Base-by-base conservation (phyloP, 1,139 yeast genomes). In the Taphrina communis region DNA sequence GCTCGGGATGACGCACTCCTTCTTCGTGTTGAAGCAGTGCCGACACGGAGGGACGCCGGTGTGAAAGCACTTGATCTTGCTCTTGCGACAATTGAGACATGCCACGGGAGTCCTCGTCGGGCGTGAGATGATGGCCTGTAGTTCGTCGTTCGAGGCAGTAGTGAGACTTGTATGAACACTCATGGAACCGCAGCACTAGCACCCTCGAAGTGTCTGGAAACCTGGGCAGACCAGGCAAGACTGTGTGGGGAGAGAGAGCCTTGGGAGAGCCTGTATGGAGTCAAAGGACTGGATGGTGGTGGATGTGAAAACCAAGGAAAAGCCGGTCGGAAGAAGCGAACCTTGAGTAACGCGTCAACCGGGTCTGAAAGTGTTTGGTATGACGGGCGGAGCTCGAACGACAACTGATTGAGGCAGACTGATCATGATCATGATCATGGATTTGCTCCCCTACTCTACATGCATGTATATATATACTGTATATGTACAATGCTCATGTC, bases 31-130 rank as follows among this genome's bases (percentile, higher is more conserved):
- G 25, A 42, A 58, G 61, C 67, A 63, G 55, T 63, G 67, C 35
- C 67, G 60, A 55, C 67, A 63, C n/a, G 67, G 67, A 19, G 67
- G 61, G 6, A 55, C 36, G n/a, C 67, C 67, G 1, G 61, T 38
- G 53, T 63, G 67, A 31, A 50, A 55, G 56, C 67, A 63, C 48
- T 63, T 63, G 53, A 63, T 63, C 55, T 63, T 63, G 36, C 55
- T 42, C 14, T 46, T 53, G 61, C 67, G 67, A 41, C 67, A 63
- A 14, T 44, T 55, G 31, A 57, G 59, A 55, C 67, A 63, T 19
- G 67, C 67, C 19, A 63, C 59, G 6, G 67, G 67, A n/a, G 67
- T 63, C 19, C 67, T 35, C n/a, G 52, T 42, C 17, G 67, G 61
- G 7, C 62, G 51, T 1, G 52, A 25, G 31, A 58, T 7, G 41